Evolutionary conservation across 306 rosid species (phyloP), one percentile per base, ranked within the genome.

Genomic region (Arachis hypogaea): DNA sequence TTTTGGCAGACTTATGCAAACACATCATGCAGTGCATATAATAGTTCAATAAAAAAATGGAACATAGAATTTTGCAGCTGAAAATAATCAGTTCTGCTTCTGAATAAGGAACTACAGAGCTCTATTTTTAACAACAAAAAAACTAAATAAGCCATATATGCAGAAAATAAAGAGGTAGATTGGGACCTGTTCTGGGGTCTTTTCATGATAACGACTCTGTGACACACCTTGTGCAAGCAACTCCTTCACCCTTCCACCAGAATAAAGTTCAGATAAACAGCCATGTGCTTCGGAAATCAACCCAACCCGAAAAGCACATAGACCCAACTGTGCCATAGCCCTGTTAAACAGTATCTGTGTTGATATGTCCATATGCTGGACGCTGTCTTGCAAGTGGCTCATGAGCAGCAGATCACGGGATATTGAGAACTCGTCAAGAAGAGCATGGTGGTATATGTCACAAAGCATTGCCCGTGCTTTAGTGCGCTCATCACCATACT

Each of bases 211-310:
- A 42, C 99, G 85, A 69, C 93, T 92, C 67, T 95, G 99, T 3
- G 96, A 85, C 73, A 95, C 93, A 56, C 99, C 99, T 80, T 95
- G 99, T 0, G 99, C 99, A 59, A 95, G 96, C 85, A 95, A 77
- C 80, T 95, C 98, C 85, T 90, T 95, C 59, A 95, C 97, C 86
- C 98, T 87, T 76, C 98, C 98, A 69, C 99, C 98, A n/a, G 99
- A 90, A 80, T 92, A 95, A 10, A 95, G 87, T 80, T 95, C 99
- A 45, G 96, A 83, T 43, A 95, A 89, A 56, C 99, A 95, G 66
- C 96, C 85, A 81, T 95, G 97, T 2, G 88, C 99, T 71, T 95
- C 99, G 11, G 79, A 82, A 72, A 95, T 77, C 55, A 90, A 75
- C 41, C 96, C 99, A 82, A 77, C 78, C 72, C 97, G 87, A 73